Conservation (phyloP, 2,329 filamentous ascomycete genomes). For the Botrytis fragariae region DNA sequence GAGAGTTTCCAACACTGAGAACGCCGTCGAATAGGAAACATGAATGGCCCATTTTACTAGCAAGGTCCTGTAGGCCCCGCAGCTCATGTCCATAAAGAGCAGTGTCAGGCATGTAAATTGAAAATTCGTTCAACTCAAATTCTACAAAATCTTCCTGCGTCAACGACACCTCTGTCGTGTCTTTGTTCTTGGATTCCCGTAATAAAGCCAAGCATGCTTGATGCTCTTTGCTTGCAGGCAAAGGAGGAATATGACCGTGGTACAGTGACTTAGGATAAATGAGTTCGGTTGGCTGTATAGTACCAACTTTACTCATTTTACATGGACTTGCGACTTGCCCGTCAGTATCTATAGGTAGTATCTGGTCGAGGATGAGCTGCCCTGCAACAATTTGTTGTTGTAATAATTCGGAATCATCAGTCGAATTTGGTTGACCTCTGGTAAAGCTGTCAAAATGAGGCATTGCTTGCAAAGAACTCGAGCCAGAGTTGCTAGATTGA, state of each 20-base stretch:
- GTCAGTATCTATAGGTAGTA: not conserved
- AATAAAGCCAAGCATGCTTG: slow-evolving; percentile 24
- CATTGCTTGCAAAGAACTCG: not conserved
- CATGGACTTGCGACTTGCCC: not conserved
- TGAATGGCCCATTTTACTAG: slow-evolving; percentile 40
- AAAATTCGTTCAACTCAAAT: slow-evolving; percentile 56
- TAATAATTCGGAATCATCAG: not conserved
- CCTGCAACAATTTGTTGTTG: not conserved
- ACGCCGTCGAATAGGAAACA: slow-evolving; percentile 59
- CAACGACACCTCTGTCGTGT: not conserved
- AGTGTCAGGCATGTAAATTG: slow-evolving; percentile 48
- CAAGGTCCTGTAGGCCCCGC: slow-evolving; percentile 53
- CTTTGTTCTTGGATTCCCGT: slow-evolving; percentile 4
- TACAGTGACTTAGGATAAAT: slow-evolving; percentile 25
- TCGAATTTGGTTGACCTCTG: not conserved
- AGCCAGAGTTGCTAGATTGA: not conserved
- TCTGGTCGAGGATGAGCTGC: not conserved
- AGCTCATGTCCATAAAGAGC: slow-evolving; percentile 48
- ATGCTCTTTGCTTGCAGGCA: slow-evolving; percentile 23
- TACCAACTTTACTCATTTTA: not conserved
- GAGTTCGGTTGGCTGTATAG: slow-evolving; percentile 14
- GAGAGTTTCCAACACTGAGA: slow-evolving; percentile 46
- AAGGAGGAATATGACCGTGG: slow-evolving; percentile 20
- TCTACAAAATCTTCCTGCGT: slow-evolving; percentile 38
- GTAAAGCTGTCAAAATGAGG: not conserved